Base-by-base conservation (phyloP, 108 stramenopile genomes). In the Nitzschia sp. region DNA sequence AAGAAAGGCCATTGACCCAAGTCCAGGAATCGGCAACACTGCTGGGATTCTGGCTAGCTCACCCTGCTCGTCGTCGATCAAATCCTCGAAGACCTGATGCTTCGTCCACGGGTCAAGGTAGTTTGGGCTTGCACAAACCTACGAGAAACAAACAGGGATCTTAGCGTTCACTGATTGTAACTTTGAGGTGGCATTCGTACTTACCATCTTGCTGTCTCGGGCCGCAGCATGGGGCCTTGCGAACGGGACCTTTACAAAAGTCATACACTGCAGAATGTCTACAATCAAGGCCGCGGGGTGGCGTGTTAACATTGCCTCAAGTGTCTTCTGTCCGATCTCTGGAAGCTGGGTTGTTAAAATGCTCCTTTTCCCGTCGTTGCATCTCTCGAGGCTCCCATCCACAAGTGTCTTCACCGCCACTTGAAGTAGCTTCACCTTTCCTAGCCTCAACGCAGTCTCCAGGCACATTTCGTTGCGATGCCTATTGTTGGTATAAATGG, bases 201-300 rank as follows among this genome's bases (percentile, higher is more conserved):
- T 58, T 73, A 64, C 65, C 32, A 51, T 51, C 18, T 51, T 33
- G 8, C 27, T 54, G 18, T 33, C 62, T 24, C 28, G 15, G 1
- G 17, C 26, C 17, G 69, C 28, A 21, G 59, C 33, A 30, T 58
- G 57, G 24, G 68, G 56, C 19, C 33, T 49, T 9, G 75, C 31
- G 29, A 70, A 78, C 1, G 77, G 77, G 18, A 78, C 77, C 35
- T 78, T 78, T 11, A 78, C 31, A 36, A 78, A 78, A 2, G 58
- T 54, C 48, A 78, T 33, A 3, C 31, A 25, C 6, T 30, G 45
- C 46, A 78, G 38, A 42, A 78, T 73, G 2, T 66, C 64, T n/a
- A 55, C 55, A 9, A 66, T 67, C 15, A 66, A 72, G 9, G 51
- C 54, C 4, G 75, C 17, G 1, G 75, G 68, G 55, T 59, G 51